These are phyloP conservation scores for Neoboletus subvelutipes DNA, from an alignment of 768 basidiomycete genomes.

Conservation along the genomic window DNA sequence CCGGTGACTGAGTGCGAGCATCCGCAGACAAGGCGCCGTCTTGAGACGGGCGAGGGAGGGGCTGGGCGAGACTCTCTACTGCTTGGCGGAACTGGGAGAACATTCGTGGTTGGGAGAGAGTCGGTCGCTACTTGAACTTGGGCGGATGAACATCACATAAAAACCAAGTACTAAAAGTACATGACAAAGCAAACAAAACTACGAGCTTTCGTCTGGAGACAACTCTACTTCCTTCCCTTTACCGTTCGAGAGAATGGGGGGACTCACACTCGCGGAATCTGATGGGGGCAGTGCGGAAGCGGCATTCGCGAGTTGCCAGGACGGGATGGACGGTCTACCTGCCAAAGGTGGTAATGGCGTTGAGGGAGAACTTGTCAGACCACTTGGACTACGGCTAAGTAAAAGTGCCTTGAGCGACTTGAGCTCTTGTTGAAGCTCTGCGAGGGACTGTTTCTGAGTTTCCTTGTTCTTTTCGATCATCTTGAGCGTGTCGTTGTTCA, in stretches of 20 bases:
- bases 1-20: conserved; percentile 40
- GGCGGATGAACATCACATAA: neutral
- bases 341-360: conserved; percentile 51
- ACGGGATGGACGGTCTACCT: conserved; percentile 75
- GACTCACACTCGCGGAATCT: conserved; percentile 9
- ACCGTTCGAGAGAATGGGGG: conserved; percentile 35
- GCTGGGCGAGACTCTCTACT: conserved; percentile 66
- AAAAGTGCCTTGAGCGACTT: conserved; percentile 91
- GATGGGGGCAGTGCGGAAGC: conserved; percentile 23
- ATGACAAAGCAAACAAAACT: conserved; percentile 7
- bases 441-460: conserved; percentile 75
- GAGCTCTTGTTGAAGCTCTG: conserved; percentile 90
- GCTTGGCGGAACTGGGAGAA: conserved; percentile 73
- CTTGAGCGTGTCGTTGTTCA: conserved; percentile 39
- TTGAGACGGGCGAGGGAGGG: conserved; percentile 39
- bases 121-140: neutral
- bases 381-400: conserved; percentile 63
- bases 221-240: conserved; percentile 60
- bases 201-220: conserved; percentile 17
- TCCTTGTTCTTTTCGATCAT: conserved; percentile 95
- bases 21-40: conserved; percentile 27
- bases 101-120: conserved; percentile 41
- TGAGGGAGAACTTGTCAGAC: conserved; percentile 45
- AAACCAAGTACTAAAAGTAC: conserved; percentile 6
- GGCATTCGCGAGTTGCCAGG: conserved; percentile 78